These are phyloP conservation scores for Alectoria sarmentosa DNA, from an alignment of 495 filamentous ascomycete species.

Conservation along the genomic window DNA sequence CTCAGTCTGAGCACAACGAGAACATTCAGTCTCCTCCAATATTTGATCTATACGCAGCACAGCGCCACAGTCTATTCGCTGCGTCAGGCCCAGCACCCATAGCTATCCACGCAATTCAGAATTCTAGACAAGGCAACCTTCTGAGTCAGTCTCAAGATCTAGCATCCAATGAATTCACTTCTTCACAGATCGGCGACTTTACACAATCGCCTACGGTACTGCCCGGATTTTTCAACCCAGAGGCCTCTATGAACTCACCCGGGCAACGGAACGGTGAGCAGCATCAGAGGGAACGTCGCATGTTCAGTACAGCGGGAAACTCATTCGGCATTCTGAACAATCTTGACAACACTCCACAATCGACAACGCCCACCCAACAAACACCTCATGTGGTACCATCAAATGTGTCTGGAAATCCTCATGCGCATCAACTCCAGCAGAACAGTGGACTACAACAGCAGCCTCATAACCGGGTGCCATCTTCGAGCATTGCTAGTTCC, in stretches of 20 bases:
- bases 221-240: background rate
- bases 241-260: background rate
- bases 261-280: background rate
- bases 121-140: background rate
- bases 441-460: slow-evolving; percentile 2
- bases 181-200: slow-evolving; percentile 2
- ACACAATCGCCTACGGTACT: slow-evolving; percentile 1
- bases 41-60: background rate
- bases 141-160: background rate
- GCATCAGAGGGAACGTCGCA: slow-evolving; percentile 3
- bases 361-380: background rate
- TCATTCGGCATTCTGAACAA: background rate
- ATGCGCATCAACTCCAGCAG: background rate
- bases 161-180: background rate
- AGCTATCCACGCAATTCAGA: background rate
- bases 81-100: background rate
- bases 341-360: background rate
- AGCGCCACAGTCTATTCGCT: background rate
- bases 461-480: background rate
- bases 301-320: background rate
- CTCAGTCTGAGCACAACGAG: background rate
- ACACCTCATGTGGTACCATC: background rate
- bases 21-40: background rate
- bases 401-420: background rate
- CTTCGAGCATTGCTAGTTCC: background rate